phyloP scores from a whole-genome alignment of 768 basidiomycete species.

The Lyophyllum shimeji region DNA sequence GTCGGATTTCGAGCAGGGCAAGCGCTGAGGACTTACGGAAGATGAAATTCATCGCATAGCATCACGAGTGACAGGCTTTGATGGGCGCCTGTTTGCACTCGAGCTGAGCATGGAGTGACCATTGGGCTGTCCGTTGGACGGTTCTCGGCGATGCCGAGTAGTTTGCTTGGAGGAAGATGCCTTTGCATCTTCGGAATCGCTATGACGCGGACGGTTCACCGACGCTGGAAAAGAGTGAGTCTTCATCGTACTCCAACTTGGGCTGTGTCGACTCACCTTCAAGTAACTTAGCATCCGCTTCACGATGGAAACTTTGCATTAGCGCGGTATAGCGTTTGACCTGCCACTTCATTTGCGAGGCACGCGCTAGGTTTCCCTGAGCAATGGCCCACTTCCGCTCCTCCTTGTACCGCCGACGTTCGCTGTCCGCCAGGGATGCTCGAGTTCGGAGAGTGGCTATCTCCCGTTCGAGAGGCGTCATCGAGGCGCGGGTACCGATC shows the following conservation, averaged over 20 bases:
- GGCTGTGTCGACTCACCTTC: constrained; percentile 48
- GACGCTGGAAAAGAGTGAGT: constrained; percentile 11
- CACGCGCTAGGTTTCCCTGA: constrained; percentile 73
- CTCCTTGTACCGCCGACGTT: constrained; percentile 80
- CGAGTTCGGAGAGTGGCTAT: constrained; percentile 74
- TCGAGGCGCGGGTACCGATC: constrained; percentile 53
- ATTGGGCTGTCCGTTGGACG: constrained; percentile 10
- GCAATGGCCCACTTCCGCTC: constrained; percentile 86
- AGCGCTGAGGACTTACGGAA: constrained; percentile 7
- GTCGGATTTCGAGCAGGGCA: background rate
- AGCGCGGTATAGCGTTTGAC: constrained; percentile 78
- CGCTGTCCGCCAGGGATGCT: constrained; percentile 80
- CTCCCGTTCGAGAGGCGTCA: constrained; percentile 71
- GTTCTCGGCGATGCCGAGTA: constrained; percentile 15
- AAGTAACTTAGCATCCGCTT: constrained; percentile 68
- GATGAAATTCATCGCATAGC: constrained; percentile 27
- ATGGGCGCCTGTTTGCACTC: constrained; percentile 15
- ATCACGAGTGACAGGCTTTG: constrained; percentile 34
- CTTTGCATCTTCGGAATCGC: constrained; percentile 23
- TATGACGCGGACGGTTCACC: constrained; percentile 16
- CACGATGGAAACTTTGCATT: constrained; percentile 77
- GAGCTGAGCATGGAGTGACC: constrained; percentile 5
- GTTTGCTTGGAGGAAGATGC: constrained; percentile 21
- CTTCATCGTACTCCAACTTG: background rate
- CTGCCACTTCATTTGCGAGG: constrained; percentile 80